Conservation (phyloP, 2,329 filamentous ascomycete genomes). For the Phyllosticta paracitricarpa region DNA sequence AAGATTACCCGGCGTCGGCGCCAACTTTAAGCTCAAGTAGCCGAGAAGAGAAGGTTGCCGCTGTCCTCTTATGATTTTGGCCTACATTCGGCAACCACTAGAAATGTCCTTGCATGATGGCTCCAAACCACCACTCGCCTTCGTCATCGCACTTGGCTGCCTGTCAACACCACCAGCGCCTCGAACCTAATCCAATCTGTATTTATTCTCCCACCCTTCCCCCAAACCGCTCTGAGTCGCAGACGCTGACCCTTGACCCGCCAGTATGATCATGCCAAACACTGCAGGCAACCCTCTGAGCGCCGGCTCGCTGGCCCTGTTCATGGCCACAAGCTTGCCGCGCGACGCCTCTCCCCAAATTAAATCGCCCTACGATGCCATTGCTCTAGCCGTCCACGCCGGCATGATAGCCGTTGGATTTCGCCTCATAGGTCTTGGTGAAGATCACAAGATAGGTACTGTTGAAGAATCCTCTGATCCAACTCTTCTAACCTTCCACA, state of each 20-base stretch:
- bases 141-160: not conserved
- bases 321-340: slow-evolving; percentile 37
- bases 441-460: slow-evolving; percentile 64
- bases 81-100: not conserved
- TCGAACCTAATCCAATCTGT: not conserved
- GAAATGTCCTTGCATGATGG: not conserved
- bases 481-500: slow-evolving; percentile 23
- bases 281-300: slow-evolving; percentile 28
- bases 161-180: not conserved
- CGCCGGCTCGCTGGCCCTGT: slow-evolving; percentile 30
- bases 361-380: slow-evolving; percentile 65
- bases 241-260: not conserved
- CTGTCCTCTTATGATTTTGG: not conserved
- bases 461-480: not conserved
- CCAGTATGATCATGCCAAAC: slow-evolving; percentile 5
- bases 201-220: not conserved
- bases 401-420: slow-evolving; percentile 75
- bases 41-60: not conserved
- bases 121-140: not conserved
- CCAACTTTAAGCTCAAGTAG: not conserved
- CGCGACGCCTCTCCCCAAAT: slow-evolving; percentile 34
- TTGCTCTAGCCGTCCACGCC: slow-evolving; percentile 76
- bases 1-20: not conserved
- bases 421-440: slow-evolving; percentile 69
- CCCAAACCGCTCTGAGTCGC: not conserved